Evolutionary conservation across 2,329 filamentous ascomycete species (phyloP), one percentile per base, ranked within the genome.

Genomic region (Xylariaceae sp.): DNA sequence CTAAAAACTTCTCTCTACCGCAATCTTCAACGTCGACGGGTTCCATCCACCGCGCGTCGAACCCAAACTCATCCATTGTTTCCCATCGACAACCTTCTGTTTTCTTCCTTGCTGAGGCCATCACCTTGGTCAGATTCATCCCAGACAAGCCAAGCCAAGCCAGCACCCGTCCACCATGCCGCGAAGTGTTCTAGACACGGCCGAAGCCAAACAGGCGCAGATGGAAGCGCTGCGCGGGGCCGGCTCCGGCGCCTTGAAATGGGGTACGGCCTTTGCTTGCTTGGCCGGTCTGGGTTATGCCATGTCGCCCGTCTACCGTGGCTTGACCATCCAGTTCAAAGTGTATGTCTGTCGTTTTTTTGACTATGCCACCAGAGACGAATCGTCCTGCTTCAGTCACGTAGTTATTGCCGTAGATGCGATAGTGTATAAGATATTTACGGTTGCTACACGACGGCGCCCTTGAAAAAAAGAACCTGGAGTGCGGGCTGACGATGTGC

Each of bases 301-400:
- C 18, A 80, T 85, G 67, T 89, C 86, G 55, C 89, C 89, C 0
- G 13, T 92, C 17, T 93, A 92, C 71, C 82, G 88, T 18, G 82
- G 86, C 1, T 75, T 89, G 62, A 91, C 88, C 1, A 77, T 90
- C 53, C 88, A 90, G 70, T 90, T 90, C 74, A 90, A 90, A 76
- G 85, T 88, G 88, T 90, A 80, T 69, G 84, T 76, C 17, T 2
- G 9, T 42, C 42, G 5, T 11, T 51, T 39, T 18, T 6, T 49
- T 9, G 37, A 9, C 11, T 2, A 13, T 23, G 42, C 42, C 42
- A 9, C 42, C 5, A 13, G 13, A 45, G n/a, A n/a, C 13, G n/a
- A 45, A 15, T 45, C n/a, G 42, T 6, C 18, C 17, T 56, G 35
- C n/a, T 51, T 13, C 47, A 34, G 10, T 56, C 42, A 45, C 42